phyloP scores from a whole-genome alignment of 176 grass and related monocot genomes.

The Eleusine coracana region DNA sequence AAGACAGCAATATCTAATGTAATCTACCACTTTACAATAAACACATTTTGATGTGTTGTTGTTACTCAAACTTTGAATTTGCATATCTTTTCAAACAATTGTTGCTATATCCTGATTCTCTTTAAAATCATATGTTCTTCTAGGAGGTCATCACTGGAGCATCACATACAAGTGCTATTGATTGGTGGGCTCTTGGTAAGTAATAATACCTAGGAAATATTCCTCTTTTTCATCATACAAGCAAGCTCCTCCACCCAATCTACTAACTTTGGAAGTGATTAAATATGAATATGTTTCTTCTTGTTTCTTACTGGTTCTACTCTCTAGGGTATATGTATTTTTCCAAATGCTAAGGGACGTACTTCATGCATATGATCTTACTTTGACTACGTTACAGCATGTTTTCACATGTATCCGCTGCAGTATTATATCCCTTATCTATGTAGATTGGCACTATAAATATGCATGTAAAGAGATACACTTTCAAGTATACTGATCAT shows the following conservation, averaged over 20 bases:
- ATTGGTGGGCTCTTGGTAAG: constrained; percentile 99
- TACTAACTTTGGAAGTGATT: neutral
- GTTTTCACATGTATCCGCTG: neutral
- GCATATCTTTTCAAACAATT: neutral
- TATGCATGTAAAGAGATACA: constrained; percentile 17
- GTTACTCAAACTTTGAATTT: neutral
- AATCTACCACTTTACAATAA: neutral
- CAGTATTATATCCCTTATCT: neutral
- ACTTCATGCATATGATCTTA: constrained; percentile 2
- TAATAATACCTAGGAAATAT: constrained; percentile 16
- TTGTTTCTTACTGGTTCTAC: neutral
- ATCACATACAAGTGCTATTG: constrained; percentile 91
- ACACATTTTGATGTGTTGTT: neutral
- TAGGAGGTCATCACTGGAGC: constrained; percentile 91
- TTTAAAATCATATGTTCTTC: constrained; percentile 30
- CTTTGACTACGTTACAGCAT: neutral
- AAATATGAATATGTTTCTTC: neutral
- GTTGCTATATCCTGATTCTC: neutral
- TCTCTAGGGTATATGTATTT: neutral
- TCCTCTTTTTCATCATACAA: constrained; percentile 7
- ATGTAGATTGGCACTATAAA: neutral
- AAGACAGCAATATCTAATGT: neutral
- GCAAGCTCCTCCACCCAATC: neutral
- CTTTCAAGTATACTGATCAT: constrained; percentile 2
- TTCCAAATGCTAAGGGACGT: neutral